Evolutionary conservation across 768 basidiomycete genomes (phyloP).

Genomic region (Sporobolomyces pararoseus): DNA sequence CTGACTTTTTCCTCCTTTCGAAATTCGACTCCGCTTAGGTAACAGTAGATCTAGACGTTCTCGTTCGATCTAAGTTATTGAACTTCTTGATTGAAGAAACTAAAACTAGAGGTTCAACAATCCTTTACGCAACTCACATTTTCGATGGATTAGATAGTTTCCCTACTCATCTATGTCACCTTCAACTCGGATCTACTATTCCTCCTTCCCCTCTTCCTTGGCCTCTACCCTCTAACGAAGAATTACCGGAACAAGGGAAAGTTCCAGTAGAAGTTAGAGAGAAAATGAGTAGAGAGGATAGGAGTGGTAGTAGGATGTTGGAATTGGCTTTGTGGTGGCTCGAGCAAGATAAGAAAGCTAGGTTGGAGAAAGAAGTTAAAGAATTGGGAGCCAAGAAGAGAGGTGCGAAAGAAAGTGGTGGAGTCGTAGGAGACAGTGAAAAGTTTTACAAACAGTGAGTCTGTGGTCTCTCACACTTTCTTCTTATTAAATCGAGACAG

Average conservation of each 20-base stretch:
- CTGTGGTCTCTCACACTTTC: not conserved
- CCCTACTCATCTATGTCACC: conserved; percentile 88
- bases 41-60: conserved; percentile 93
- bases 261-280: conserved; percentile 32
- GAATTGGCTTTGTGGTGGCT: conserved; percentile 79
- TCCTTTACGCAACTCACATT: conserved; percentile 72
- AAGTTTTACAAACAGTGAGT: conserved; percentile 77
- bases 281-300: conserved; percentile 35
- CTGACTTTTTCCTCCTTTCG: too few relatives aligned
- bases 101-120: conserved; percentile 71
- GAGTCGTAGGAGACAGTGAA: conserved; percentile 69
- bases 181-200: conserved; percentile 74
- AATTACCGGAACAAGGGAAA: conserved; percentile 33
- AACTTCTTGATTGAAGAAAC: conserved; percentile 80
- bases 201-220: conserved; percentile 64
- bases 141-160: conserved; percentile 88
- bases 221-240: conserved; percentile 54
- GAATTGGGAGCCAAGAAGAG: conserved; percentile 59
- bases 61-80: conserved; percentile 87
- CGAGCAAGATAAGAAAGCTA: conserved; percentile 66
- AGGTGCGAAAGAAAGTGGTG: conserved; percentile 57
- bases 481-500: not conserved
- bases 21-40: too few relatives aligned
- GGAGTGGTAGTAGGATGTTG: conserved; percentile 57
- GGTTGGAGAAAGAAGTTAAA: conserved; percentile 54